phyloP scores from a whole-genome alignment of 495 filamentous ascomycete genomes.

The Aspergillus homomorphus region DNA sequence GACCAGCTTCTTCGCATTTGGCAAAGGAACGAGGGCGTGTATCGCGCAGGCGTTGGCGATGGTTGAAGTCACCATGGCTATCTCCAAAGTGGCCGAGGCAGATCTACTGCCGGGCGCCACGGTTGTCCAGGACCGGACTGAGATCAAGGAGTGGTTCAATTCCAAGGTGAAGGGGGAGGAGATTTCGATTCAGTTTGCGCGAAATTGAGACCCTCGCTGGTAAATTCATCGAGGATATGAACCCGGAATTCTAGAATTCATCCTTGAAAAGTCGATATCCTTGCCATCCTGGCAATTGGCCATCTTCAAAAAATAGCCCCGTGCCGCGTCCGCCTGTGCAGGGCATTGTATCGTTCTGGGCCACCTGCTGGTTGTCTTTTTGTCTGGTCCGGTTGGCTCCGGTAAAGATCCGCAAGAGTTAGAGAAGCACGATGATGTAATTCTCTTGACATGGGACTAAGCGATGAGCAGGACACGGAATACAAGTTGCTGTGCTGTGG shows the following conservation, averaged over 20 bases:
- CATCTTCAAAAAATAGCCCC: background rate
- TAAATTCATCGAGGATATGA: too few relatives aligned
- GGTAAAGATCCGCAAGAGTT: too few relatives aligned
- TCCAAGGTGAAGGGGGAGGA: constrained; percentile 29
- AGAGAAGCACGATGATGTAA: too few relatives aligned
- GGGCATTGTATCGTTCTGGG: too few relatives aligned
- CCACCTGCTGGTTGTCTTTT: too few relatives aligned
- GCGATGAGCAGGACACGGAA: too few relatives aligned
- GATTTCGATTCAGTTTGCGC: constrained; percentile 23
- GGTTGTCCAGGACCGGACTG: constrained; percentile 33
- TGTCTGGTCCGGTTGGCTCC: too few relatives aligned
- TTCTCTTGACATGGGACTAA: too few relatives aligned
- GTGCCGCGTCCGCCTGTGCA: too few relatives aligned
- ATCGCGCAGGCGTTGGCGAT: constrained; percentile 50
- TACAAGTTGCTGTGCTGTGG: too few relatives aligned
- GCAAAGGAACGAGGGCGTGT: constrained; percentile 46
- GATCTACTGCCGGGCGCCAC: constrained; percentile 42
- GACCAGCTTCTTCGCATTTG: constrained; percentile 45
- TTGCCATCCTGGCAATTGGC: background rate
- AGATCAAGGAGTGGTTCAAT: constrained; percentile 53
- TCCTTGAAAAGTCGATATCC: constrained; percentile 1
- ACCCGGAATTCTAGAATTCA: background rate
- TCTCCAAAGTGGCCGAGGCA: constrained; percentile 32
- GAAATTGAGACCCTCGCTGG: background rate
- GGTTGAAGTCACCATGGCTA: constrained; percentile 36